Evolutionary conservation across 306 rosid species (phyloP), one percentile per base, ranked within the genome.

Genomic region (Oxytropis ochrocephala): DNA sequence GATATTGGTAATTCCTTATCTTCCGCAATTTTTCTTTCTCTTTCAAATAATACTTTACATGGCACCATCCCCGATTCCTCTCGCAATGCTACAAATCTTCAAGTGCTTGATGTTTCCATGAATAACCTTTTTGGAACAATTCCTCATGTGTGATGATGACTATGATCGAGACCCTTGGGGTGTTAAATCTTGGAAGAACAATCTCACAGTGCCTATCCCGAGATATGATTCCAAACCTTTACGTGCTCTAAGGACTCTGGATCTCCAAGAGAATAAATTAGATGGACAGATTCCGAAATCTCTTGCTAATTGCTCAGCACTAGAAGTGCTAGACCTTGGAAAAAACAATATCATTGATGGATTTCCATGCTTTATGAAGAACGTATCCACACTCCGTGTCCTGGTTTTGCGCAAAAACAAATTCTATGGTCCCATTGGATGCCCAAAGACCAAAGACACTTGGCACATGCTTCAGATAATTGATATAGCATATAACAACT

Each of bases 401-500:
- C 32, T 85, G 59, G n/a, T 72, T 8, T 32, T 85, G 69, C 63
- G 74, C 1, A 27, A 42, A 3, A 85, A 85, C 24, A 17, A 13
- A 1, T 82, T 82, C 0, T 13, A 78, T 2, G 74, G 80, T n/a
- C 4, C 8, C 19, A 9, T 82, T 53, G 75, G 27, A 21, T 85
- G 87, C 57, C 46, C 17, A 0, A 36, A 32, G 0, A 3, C 1
- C 8, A 50, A 4, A 6, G 51, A 6, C 8, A 44, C 6, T 12
- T 80, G 87, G 87, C 3, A 0, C 0, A 52, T 0, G 50, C 80
- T 83, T 41, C 85, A 79, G 29, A 81, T 86, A 12, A 0, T 79
- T 1, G 83, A 86, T 24, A 1, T 86, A 0, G 85, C 83, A n/a
- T 58, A 7, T 58, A 87, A 84, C 81, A 80, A 43, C 17, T 84